A percentile compares a stretch with the other conserved stretches of the same genome.
Evolutionary conservation across 352 stramenopile species (phyloP).

Genomic region (Phytophthora crassamura): DNA sequence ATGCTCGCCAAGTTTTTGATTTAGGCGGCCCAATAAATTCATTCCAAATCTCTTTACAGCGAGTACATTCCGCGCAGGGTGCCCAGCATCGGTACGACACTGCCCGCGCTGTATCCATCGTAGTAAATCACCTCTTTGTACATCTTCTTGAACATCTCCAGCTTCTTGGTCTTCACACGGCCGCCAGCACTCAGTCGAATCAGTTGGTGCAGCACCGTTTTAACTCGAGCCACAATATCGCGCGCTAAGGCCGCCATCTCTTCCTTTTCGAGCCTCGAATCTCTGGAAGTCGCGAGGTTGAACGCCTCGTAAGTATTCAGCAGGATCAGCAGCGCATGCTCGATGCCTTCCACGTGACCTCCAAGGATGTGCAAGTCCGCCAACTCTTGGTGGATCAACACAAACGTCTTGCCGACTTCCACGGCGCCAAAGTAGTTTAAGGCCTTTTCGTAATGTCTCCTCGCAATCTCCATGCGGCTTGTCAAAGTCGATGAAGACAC

Average conservation of each 20-base stretch:
- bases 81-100: constrained; percentile 55
- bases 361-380: constrained; percentile 77
- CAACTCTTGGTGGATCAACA: constrained; percentile 86
- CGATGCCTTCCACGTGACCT: constrained; percentile 70
- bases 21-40: background rate
- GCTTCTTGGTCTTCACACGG: constrained; percentile 50
- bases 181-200: constrained; percentile 50
- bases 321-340: constrained; percentile 80
- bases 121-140: constrained; percentile 89
- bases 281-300: constrained; percentile 14
- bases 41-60: constrained; percentile 38
- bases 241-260: constrained; percentile 50
- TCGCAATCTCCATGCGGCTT: constrained; percentile 81
- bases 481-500: constrained; percentile 42
- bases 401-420: constrained; percentile 80
- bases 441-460: constrained; percentile 87
- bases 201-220: constrained; percentile 66
- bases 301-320: constrained; percentile 84
- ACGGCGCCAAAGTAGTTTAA: constrained; percentile 76
- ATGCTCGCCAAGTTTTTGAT: too few species aligned
- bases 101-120: constrained; percentile 49
- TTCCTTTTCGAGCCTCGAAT: constrained; percentile 25
- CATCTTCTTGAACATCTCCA: constrained; percentile 84
- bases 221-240: constrained; percentile 63
- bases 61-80: constrained; percentile 68